Evolutionary conservation across 768 basidiomycete genomes (phyloP).

Genomic region (Leccinum ochraceum): DNA sequence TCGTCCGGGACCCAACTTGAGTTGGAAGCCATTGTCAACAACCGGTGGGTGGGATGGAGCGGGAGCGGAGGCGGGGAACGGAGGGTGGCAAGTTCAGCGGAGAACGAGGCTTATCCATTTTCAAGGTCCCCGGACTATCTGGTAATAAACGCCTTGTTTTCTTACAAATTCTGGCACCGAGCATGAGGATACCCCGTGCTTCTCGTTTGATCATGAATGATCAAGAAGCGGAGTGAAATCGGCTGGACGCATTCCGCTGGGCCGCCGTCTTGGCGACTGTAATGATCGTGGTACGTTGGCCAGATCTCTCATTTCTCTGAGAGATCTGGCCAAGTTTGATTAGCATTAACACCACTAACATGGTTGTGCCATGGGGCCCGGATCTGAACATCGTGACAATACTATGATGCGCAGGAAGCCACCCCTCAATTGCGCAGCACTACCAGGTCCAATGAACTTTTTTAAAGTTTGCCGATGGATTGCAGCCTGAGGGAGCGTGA

Average conservation of each 20-base stretch:
- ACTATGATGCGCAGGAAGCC: too few species aligned
- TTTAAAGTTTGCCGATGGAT: not conserved
- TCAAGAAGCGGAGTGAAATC: not conserved
- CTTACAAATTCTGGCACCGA: too few species aligned
- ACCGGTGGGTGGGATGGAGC: too few species aligned
- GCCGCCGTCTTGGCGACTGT: not conserved
- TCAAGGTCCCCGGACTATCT: too few species aligned
- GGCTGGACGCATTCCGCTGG: not conserved
- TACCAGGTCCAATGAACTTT: not conserved
- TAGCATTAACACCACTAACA: not conserved
- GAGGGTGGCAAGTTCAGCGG: too few species aligned
- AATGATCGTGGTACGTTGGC: not conserved
- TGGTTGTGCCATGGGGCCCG: not conserved
- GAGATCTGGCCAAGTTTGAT: not conserved
- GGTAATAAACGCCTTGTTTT: too few species aligned
- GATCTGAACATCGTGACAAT: not conserved
- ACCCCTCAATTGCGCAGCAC: not conserved
- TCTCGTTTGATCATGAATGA: not conserved
- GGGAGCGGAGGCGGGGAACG: too few species aligned
- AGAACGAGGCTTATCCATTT: too few species aligned
- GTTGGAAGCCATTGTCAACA: slow-evolving; percentile 15
- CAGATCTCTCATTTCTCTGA: not conserved
- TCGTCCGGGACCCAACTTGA: slow-evolving; percentile 21
- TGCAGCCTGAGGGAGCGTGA: not conserved
- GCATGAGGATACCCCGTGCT: not conserved